These are phyloP conservation scores for Trichoderma pleuroti DNA, from an alignment of 2,329 filamentous ascomycete species.

Conservation along the genomic window DNA sequence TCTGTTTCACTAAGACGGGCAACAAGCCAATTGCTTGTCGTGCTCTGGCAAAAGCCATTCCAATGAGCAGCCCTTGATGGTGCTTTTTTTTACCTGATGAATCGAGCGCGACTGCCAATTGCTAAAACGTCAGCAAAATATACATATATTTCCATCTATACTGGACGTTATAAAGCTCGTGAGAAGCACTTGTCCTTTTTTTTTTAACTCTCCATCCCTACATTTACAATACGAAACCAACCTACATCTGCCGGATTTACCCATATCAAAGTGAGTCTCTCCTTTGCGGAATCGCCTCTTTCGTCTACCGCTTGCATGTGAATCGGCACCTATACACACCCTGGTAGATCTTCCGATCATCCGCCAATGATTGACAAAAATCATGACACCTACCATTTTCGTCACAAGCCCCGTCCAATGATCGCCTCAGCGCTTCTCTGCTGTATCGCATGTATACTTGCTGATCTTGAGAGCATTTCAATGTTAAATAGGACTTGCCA, in stretches of 20 bases:
- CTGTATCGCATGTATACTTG: neutral
- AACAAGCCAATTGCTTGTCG: neutral
- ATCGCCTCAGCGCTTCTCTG: neutral
- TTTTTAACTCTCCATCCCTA: neutral
- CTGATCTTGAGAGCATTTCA: constrained; percentile 2
- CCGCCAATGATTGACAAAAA: neutral
- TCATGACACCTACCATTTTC: constrained; percentile 14
- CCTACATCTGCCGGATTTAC: neutral
- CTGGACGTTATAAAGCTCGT: neutral
- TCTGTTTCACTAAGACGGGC: neutral
- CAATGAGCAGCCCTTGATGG: neutral
- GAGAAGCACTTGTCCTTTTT: neutral
- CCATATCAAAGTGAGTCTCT: neutral
- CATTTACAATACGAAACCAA: neutral
- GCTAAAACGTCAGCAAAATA: neutral
- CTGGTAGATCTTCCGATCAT: constrained; percentile 2
- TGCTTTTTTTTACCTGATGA: neutral
- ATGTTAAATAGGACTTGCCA: constrained; percentile 3
- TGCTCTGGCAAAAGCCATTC: neutral
- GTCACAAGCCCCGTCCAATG: constrained; percentile 15
- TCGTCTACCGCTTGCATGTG: constrained; percentile 1
- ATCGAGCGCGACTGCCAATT: neutral
- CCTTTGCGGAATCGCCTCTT: neutral
- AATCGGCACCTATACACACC: neutral
- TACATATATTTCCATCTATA: neutral